Base-by-base conservation (phyloP, 768 basidiomycete species). In the Xanthoconium purpureum region DNA sequence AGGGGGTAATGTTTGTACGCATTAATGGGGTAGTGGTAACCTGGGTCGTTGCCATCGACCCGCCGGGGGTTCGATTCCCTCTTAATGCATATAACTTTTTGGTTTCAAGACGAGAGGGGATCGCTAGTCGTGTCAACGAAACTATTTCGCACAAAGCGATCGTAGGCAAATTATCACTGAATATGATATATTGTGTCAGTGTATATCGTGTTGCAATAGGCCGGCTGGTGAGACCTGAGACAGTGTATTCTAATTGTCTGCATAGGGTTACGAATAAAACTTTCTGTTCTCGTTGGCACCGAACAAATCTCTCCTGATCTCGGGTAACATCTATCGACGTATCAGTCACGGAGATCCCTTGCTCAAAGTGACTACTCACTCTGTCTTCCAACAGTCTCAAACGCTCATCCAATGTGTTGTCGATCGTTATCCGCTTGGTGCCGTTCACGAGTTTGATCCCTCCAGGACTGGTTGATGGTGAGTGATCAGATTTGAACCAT, bases 321-420 rank as follows among this genome's bases (percentile, higher is more conserved):
- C 94, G 2, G 96, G 96, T 28, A 98, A 78, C 96, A 98, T 98
- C 92, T 96, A 20, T 29, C 20, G 47, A 20, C 36, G n/a, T 20
- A n/a, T 66, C 24, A 58, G 44, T 32, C 10, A 18, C 12, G 6
- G 14, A 33, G 33, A 37, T 40, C 3, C 8, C 17, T 50, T 12
- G 14, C n/a, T 29, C 6, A 42, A 33, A n/a, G 20, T n/a, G 30
- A 30, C 14, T 11, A 73, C 85, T 59, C 60, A 92, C 94, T 74
- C 89, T 81, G 68, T 97, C 92, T 74, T 98, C 94, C 39, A 99
- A 75, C 61, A 98, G 72, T 61, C 86, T 80, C 66, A 99, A 73
- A 46, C 96, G 82, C 72, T 98, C 94, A 63, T 96, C 95, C 49
- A 99, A 77, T 3, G 95, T 94, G 69, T 99, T 98, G 73, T 98